Evolutionary conservation across 1,139 yeast genomes (phyloP).

Genomic region (Lodderomyces margitis): DNA sequence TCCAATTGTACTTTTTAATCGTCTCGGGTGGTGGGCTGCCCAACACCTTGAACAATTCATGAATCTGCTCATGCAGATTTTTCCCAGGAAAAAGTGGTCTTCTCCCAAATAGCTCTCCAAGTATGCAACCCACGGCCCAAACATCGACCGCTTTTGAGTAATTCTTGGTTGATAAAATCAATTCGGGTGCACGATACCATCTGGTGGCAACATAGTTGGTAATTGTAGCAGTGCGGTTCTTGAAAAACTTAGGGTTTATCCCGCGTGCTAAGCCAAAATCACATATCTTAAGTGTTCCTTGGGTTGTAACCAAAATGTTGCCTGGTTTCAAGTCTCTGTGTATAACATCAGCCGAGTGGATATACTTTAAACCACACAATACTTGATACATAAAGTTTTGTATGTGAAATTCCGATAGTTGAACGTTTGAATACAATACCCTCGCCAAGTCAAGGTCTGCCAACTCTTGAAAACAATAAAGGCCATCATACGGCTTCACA

Average conservation of each 20-base stretch:
- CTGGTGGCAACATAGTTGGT: slow-evolving; percentile 92
- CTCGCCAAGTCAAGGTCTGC: slow-evolving; percentile 77
- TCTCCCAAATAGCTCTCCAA: slow-evolving; percentile 72
- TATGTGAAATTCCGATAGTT: slow-evolving; percentile 81
- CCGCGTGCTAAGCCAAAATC: slow-evolving; percentile 91
- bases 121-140: slow-evolving; percentile 83
- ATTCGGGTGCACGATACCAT: slow-evolving; percentile 95
- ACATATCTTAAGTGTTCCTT: slow-evolving; percentile 74
- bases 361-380: slow-evolving; percentile 74
- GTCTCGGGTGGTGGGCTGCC: slow-evolving; percentile 58
- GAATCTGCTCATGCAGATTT: slow-evolving; percentile 61
- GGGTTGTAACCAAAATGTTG: slow-evolving; percentile 68
- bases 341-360: slow-evolving; percentile 81
- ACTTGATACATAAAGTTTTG: slow-evolving; percentile 76
- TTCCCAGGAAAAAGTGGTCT: slow-evolving; percentile 71
- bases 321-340: slow-evolving; percentile 89
- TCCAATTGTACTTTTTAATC: slow-evolving; percentile 31
- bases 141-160: slow-evolving; percentile 63
- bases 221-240: slow-evolving; percentile 36
- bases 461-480: slow-evolving; percentile 78
- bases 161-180: slow-evolving; percentile 60
- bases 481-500: slow-evolving; percentile 70
- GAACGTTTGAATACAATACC: slow-evolving; percentile 74
- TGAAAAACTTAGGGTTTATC: slow-evolving; percentile 42
- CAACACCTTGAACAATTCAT: slow-evolving; percentile 58